These are phyloP conservation scores for Ogataea nakhonphanomensis DNA, from an alignment of 805 yeast genomes.

Conservation along the genomic window DNA sequence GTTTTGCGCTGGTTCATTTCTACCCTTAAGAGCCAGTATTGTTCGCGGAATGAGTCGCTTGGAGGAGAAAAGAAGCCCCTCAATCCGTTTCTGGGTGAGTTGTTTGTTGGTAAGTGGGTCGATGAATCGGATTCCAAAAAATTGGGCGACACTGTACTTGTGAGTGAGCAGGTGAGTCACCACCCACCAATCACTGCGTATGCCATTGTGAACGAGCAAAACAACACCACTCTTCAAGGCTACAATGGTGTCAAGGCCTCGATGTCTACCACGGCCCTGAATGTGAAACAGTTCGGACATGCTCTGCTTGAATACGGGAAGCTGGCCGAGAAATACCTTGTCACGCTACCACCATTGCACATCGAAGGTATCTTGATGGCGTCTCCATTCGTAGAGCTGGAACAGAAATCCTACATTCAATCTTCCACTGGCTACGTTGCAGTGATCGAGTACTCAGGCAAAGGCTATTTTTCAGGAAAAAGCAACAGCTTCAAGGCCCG, in stretches of 20 bases:
- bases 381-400: conserved; percentile 91
- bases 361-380: conserved; percentile 91
- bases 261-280: conserved; percentile 70
- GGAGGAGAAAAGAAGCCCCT: conserved; percentile 98
- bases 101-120: conserved; percentile 86
- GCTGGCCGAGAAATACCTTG: conserved; percentile 62
- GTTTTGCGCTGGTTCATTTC: conserved; percentile 91
- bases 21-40: conserved; percentile 88
- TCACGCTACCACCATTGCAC: conserved; percentile 93
- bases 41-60: conserved; percentile 84
- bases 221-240: conserved; percentile 73
- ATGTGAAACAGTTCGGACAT: conserved; percentile 91
- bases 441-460: conserved; percentile 77
- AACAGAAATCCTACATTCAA: conserved; percentile 82
- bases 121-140: conserved; percentile 45
- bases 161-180: conserved; percentile 93
- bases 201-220: conserved; percentile 68
- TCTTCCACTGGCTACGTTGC: conserved; percentile 74
- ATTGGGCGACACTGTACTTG: conserved; percentile 71
- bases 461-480: conserved; percentile 94
- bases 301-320: conserved; percentile 67
- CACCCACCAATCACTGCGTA: conserved; percentile 98
- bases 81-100: conserved; percentile 94
- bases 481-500: conserved; percentile 90
- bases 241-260: conserved; percentile 86